Base-by-base conservation (phyloP, 257 asterid genomes). In the Nyctanthes arbortristis region DNA sequence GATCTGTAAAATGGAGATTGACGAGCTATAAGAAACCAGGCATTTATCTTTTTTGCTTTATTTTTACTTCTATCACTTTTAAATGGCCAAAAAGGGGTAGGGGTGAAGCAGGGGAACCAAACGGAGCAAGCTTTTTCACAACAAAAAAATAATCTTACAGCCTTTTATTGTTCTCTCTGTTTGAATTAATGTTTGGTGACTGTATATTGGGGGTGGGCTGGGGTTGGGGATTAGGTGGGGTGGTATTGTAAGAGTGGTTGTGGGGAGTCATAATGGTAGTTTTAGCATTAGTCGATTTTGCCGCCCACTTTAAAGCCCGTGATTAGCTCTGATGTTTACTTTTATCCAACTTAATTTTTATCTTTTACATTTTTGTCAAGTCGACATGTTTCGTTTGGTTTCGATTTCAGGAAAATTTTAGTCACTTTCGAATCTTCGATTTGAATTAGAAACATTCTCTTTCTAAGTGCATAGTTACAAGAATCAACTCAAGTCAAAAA, bases 301-400 rank as follows among this genome's bases (percentile, higher is more conserved):
- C 84, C 74, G 69, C 67, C 75, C 29, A 69, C 74, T 59, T 75
- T 67, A 68, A 73, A 80, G 64, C n/a, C 77, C 80, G 70, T 70
- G 70, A 76, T 54, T 70, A 39, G 0, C 77, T 58, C 73, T 20
- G 57, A 58, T 54, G 18, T 49, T 62, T 68, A 24, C 56, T 52
- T 68, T 7, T 52, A 9, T 18, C 7, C 32, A n/a, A n/a, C n/a
- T n/a, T n/a, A n/a, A n/a, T n/a, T n/a, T n/a, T n/a, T n/a, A n/a
- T n/a, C n/a, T n/a, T n/a, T n/a, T n/a, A n/a, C n/a, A n/a, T n/a
- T n/a, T n/a, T n/a, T n/a, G n/a, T n/a, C n/a, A n/a, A n/a, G n/a
- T n/a, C n/a, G n/a, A n/a, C n/a, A n/a, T n/a, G n/a, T n/a, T n/a
- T n/a, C n/a, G n/a, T n/a, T n/a, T n/a, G n/a, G n/a, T n/a, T n/a